Conservation (phyloP, 305 asterid species). For the Ruellia speciosa region DNA sequence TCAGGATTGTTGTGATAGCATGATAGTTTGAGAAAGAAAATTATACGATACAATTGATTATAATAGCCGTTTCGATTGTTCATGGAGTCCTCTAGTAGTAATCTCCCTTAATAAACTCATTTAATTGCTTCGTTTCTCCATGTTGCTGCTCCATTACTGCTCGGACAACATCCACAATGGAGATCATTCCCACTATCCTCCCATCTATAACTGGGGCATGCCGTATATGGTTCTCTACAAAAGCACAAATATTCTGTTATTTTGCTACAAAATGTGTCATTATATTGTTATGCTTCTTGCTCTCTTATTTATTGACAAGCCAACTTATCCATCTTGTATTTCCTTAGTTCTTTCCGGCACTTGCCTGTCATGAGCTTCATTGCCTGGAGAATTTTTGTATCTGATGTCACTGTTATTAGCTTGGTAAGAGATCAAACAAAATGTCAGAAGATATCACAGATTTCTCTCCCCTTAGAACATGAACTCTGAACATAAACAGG, state of each 20-base stretch:
- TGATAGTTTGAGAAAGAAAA: background rate
- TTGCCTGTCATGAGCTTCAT: conserved; percentile 80
- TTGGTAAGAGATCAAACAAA: conserved; percentile 19
- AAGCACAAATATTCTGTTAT: conserved; percentile 14
- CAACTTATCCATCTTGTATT: too few species aligned
- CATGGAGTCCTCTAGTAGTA: conserved; percentile 33
- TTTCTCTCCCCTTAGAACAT: background rate
- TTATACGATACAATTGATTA: background rate
- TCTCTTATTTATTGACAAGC: background rate
- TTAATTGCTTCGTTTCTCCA: conserved; percentile 55
- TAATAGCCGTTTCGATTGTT: background rate
- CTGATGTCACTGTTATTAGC: conserved; percentile 56
- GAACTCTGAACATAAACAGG: background rate
- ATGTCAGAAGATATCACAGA: conserved; percentile 2
- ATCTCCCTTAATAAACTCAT: conserved; percentile 51
- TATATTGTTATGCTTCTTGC: conserved; percentile 3
- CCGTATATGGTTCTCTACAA: conserved; percentile 55
- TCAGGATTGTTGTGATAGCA: conserved; percentile 9
- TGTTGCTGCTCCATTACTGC: conserved; percentile 61
- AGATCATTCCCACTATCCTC: conserved; percentile 69
- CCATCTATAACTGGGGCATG: conserved; percentile 77
- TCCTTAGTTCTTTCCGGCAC: background rate
- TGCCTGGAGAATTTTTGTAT: conserved; percentile 63
- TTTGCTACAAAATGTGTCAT: conserved; percentile 4
- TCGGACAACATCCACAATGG: conserved; percentile 51